Evolutionary conservation across 257 asterid genomes (phyloP).

Genomic region (Solanum lycopersicoides): DNA sequence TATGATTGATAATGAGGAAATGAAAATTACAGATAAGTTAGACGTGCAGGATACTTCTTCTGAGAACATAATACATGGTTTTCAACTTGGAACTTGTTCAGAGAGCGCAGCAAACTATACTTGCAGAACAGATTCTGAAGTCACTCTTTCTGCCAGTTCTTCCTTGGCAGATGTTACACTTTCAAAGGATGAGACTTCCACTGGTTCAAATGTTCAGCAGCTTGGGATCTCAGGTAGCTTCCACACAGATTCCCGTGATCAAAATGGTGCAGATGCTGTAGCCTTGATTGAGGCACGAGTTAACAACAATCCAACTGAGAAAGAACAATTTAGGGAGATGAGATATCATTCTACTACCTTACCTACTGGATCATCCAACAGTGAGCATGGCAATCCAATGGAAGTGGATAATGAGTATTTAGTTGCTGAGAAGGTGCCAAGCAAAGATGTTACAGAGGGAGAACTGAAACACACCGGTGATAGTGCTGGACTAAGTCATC

Average conservation of each 20-base stretch:
- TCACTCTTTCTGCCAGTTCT: neutral
- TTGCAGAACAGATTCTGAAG: neutral
- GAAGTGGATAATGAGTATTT: constrained; percentile 5
- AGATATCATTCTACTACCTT: neutral
- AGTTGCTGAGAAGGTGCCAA: constrained; percentile 14
- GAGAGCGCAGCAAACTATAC: constrained; percentile 7
- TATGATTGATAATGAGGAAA: neutral
- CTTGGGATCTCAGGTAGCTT: constrained; percentile 11
- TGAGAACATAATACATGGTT: neutral
- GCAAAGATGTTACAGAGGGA: constrained; percentile 9
- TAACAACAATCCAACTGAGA: neutral
- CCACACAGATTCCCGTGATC: constrained; percentile 10
- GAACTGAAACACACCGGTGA: constrained; percentile 10
- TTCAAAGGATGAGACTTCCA: constrained; percentile 2
- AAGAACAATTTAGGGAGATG: constrained; percentile 14
- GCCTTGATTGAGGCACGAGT: neutral
- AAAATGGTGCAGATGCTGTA: constrained; percentile 9
- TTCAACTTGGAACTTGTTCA: neutral
- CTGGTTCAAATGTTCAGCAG: constrained; percentile 12
- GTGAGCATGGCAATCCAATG: constrained; percentile 10
- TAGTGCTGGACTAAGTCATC: constrained; percentile 3
- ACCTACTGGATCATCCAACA: constrained; percentile 6
- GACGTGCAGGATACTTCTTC: neutral
- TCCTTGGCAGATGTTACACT: constrained; percentile 15
- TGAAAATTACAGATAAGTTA: neutral